Evolutionary conservation across 208 protist species (phyloP), one percentile per base, ranked within the genome.

Genomic region (Wallacemonas sp.): DNA sequence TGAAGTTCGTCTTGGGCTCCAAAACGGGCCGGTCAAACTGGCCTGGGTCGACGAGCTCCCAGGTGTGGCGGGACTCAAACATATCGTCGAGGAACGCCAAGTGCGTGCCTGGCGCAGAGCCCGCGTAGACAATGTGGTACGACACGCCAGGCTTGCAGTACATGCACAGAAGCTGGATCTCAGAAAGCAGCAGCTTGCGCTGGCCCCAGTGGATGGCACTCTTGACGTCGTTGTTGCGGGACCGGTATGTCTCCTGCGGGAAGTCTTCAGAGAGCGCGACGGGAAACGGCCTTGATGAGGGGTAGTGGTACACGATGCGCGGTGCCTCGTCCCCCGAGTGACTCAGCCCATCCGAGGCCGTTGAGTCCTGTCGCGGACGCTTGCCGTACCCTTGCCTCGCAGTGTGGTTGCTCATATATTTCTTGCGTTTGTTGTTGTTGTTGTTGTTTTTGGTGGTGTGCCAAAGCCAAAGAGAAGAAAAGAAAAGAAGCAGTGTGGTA

Each of bases 131-230:
- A 70, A 98, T 96, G 61, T 95, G 93, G 67, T 95, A 97, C 2
- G 87, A 80, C 44, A 80, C 76, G 22, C 77, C 82, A 18, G 77
- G 81, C 42, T 67, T 66, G 33, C 78, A 77, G 82, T 97, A 96
- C 28, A 90, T 57, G 32, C 79, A 85, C 8, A 99, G 81, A 38
- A 99, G 86, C 78, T 98, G 95, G 39, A 99, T 94, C 72, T 98
- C 97, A 3, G 93, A 98, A 12, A 99, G 67, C 8, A 99, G 74
- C 0, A 98, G 77, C 76, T 99, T 98, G 8, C 97, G 84, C 84
- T 99, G 97, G 2, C 97, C 97, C 96, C 97, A 99, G 76, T 99
- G 97, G 20, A 96, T 82, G 7, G 92, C 81, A 14, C 84, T 93
- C 76, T 98, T 98, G 25, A 89, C 72, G 38, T 97, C 86, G 2